phyloP scores from a whole-genome alignment of 2,329 filamentous ascomycete genomes.

The Cladophialophora psammophila region DNA sequence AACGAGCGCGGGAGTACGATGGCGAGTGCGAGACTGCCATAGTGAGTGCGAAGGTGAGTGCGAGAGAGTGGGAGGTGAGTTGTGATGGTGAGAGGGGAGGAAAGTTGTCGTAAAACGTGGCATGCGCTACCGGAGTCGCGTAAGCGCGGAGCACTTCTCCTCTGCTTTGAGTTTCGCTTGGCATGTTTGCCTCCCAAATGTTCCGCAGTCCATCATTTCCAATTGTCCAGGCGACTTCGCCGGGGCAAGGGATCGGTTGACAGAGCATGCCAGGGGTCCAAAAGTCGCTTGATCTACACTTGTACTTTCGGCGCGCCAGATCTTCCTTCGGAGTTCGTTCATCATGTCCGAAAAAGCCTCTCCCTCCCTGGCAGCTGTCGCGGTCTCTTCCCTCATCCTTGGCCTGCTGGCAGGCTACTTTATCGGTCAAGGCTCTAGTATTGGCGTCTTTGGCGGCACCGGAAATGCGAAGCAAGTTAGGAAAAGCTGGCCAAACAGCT shows the following conservation, averaged over 20 bases:
- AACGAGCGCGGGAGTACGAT: no score
- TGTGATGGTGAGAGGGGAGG: no score
- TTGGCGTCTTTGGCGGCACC: conserved; percentile 70
- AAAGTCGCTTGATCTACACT: background rate
- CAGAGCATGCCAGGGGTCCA: conserved; percentile 3
- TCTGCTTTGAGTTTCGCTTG: background rate
- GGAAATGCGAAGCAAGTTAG: conserved; percentile 42
- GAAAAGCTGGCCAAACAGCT: conserved; percentile 63
- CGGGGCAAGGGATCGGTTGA: background rate
- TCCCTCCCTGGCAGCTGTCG: conserved; percentile 37
- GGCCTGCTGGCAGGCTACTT: conserved; percentile 81
- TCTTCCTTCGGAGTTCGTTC: background rate
- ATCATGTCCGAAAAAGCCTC: conserved; percentile 39
- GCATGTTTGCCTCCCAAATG: conserved; percentile 13
- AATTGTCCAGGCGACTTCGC: conserved; percentile 2
- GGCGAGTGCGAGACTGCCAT: no score
- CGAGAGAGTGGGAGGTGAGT: no score
- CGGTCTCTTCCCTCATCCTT: conserved; percentile 48
- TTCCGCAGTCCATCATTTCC: background rate
- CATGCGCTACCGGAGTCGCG: no score
- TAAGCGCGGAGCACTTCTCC: no score
- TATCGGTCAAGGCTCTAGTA: conserved; percentile 67
- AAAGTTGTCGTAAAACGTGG: no score
- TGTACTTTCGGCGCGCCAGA: background rate
- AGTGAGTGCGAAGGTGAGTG: no score